phyloP scores from a whole-genome alignment of 192 early-diverging fungal species.

The Gaertneriomyces sp. region DNA sequence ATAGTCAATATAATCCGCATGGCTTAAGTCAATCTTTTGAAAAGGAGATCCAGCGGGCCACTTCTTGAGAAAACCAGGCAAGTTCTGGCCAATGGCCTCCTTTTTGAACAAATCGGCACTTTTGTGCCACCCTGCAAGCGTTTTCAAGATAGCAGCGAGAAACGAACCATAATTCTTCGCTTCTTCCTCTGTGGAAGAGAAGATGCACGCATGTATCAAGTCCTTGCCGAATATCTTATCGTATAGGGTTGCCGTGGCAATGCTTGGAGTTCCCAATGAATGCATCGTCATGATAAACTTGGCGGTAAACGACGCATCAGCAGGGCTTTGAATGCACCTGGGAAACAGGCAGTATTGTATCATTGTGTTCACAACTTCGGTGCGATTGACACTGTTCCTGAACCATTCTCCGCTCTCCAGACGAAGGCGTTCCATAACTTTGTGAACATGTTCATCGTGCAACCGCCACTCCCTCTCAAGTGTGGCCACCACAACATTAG shows the following conservation, averaged over 20 bases:
- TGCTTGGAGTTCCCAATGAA: constrained; percentile 59
- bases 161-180: constrained; percentile 70
- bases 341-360: constrained; percentile 75
- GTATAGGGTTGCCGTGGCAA: constrained; percentile 68
- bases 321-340: constrained; percentile 56
- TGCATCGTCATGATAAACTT: constrained; percentile 73
- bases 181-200: constrained; percentile 68
- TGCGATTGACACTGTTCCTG: constrained; percentile 8
- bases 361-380: constrained; percentile 26
- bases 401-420: constrained; percentile 40
- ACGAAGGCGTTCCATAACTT: constrained; percentile 28
- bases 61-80: constrained; percentile 69
- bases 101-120: constrained; percentile 47
- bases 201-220: constrained; percentile 48
- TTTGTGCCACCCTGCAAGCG: constrained; percentile 57
- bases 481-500: constrained; percentile 3
- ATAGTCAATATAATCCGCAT: constrained; percentile 50
- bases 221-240: constrained; percentile 53
- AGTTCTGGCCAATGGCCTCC: constrained; percentile 51
- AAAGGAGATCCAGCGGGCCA: constrained; percentile 45
- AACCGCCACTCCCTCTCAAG: constrained; percentile 12
- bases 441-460: constrained; percentile 39
- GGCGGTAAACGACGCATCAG: constrained; percentile 73
- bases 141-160: constrained; percentile 51
- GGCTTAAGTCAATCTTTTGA: constrained; percentile 32